Base-by-base conservation (phyloP, 345 rosid genomes). In the Cardamine resedifolia region DNA sequence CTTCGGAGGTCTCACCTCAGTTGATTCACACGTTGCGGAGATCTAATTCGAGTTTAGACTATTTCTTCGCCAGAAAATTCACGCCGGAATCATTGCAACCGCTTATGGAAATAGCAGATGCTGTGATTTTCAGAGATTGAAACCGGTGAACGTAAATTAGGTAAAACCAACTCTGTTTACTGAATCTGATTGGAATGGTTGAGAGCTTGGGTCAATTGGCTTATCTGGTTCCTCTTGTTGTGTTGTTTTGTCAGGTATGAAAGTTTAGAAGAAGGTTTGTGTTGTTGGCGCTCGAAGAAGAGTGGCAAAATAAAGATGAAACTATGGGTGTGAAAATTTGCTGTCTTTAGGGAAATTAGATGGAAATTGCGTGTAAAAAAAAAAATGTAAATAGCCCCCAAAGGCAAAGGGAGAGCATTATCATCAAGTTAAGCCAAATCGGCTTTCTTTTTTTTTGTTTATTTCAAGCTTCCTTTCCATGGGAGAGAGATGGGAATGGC, bases 11-110 rank as follows among this genome's bases (percentile, higher is more conserved):
- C 1, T 84, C 92, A 1, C 80, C 83, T 0, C 70, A 58, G 47
- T 79, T 93, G 15, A 76, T 90, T 31, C 72, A 71, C 8, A 48
- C 80, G 24, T 19, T 93, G 48, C 72, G 97, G 61, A 51, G 74
- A 28, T 87, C 96, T 0, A 86, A 87, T 70, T 81, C 83, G 0
- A 83, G 72, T 55, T 81, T 74, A 11, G 81, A 88, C 0, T 83
- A 82, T 69, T 82, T 93, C 26, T 93, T 93, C 36, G 97, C 98
- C 0, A 77, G 97, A 31, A 93, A 93, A 66, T 93, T 93, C 83
- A 52, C 88, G 2, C 81, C 88, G n/a, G 90, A 85, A 9, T 81
- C 89, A 72, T 56, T 90, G 82, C 61, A 65, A 66, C 85, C 87
- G 10, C 77, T 93, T 72, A 87, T 93, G 97, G 83, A 70, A 41